Base-by-base conservation (phyloP, 306 rosid genomes). In the Sindora glabra region DNA sequence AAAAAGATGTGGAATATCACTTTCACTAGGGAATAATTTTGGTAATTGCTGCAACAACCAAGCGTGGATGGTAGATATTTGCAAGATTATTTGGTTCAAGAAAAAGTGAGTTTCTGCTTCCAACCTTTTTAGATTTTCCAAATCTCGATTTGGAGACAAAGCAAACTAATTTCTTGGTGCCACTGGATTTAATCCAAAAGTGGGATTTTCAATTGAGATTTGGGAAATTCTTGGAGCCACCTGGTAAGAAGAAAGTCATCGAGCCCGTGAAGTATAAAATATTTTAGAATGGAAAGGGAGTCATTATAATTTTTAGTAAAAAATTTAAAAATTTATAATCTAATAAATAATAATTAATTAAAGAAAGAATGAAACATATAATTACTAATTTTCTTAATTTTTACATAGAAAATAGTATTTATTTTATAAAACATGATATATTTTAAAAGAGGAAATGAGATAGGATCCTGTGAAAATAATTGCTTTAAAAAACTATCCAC, bases 71-170 rank as follows among this genome's bases (percentile, higher is more conserved):
- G 47, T 64, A 42, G 73, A 48, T 41, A 39, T 34, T 56, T n/a
- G n/a, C n/a, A n/a, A n/a, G 64, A 66, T 62, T 41, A 70, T 57
- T 57, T 62, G 51, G 37, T 56, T 56, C 54, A 61, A 56, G 77
- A 56, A 54, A 48, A 37, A 51, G 12, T 22, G 42, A 52, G 39
- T 33, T 27, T 51, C 25, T 46, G 13, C 57, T 27, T 57, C 54
- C 32, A 26, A 6, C 9, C 29, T 45, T 62, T 46, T 1, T 13
- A 25, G 57, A 73, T 59, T 48, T 39, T 78, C 54, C 46, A 65
- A 53, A 73, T 65, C 61, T 16, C 23, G 64, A 48, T 40, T 73
- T 40, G 48, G 64, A 62, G 65, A 64, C 39, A 32, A 54, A 24
- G 73, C 37, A 53, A 42, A 37, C 9, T 58, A 10, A 54, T 73